Base-by-base conservation (phyloP, 352 stramenopile genomes). In the Pythium sukuiense region DNA sequence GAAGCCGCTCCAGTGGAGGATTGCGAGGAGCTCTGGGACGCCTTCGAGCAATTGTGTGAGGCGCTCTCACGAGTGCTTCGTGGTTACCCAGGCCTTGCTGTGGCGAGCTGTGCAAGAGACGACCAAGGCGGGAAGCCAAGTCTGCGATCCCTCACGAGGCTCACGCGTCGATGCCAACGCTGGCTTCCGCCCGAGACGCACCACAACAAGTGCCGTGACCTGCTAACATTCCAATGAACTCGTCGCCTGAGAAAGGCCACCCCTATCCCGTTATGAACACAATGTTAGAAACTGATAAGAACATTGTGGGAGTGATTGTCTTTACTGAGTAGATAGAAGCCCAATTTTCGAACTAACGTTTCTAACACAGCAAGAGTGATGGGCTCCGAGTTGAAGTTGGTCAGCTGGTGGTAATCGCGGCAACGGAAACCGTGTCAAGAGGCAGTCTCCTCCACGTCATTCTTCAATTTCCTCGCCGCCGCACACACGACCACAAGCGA, bases 361-460 rank as follows among this genome's bases (percentile, higher is more conserved):
- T n/a, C n/a, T n/a, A n/a, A 16, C 41, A 37, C 29, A 13, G 35
- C 30, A 13, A 67, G 61, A 67, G 27, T 67, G 61, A 62, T 68
- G 61, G 61, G 62, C 61, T 35, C 6, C 7, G 48, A 63, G 61
- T 68, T 68, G 61, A 68, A 68, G 61, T 54, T 2, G 26, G 20
- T 5, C 5, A 46, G 8, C n/a, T 41, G 35, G 4, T 41, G 6
- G 5, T 5, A 14, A 3, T 11, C 35, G 14, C 6, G 32, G 32
- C 32, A 35, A 35, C 32, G 32, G 32, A 41, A 41, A 41, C 4
- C 35, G 14, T 16, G 35, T 41, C 35, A 41, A 41, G 6, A 41
- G n/a, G 11, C 6, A 41, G 35, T 14, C 6, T 27, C 26, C 14
- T 18, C 33, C 12, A 20, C 24, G 16, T 13, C 58, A 64, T 61